Conservation (phyloP, 2,329 filamentous ascomycete species). For the Penicillium sp. region DNA sequence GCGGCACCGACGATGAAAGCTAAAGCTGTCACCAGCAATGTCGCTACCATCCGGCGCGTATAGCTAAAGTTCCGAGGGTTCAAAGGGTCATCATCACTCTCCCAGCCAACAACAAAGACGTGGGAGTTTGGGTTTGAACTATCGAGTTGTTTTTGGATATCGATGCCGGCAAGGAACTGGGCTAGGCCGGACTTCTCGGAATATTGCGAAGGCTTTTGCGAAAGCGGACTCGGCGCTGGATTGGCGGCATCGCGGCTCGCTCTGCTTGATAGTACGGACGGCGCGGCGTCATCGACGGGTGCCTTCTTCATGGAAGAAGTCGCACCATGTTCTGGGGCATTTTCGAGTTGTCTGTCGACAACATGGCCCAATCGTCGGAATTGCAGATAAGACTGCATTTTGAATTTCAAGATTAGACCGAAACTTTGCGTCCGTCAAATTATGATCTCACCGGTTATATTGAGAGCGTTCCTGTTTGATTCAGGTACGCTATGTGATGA, state of each 20-base stretch:
- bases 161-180: conserved; percentile 11
- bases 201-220: not conserved
- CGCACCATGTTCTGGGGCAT: conserved; percentile 1
- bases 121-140: conserved; percentile 16
- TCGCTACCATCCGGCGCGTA: conserved; percentile 38
- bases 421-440: not conserved
- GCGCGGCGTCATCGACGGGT: not conserved
- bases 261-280: not conserved
- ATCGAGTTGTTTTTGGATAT: conserved; percentile 11
- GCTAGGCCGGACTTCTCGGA: conserved; percentile 1
- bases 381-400: conserved; percentile 29
- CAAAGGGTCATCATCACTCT: conserved; percentile 37
- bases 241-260: not conserved
- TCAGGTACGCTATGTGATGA: too few species aligned
- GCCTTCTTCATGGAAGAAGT: conserved; percentile 1
- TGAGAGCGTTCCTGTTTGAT: too few species aligned
- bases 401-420: conserved; percentile 13
- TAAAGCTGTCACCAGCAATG: conserved; percentile 49
- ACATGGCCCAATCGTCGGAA: conserved; percentile 23
- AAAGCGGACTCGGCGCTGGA: not conserved
- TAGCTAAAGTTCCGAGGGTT: conserved; percentile 44
- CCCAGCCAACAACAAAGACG: conserved; percentile 46
- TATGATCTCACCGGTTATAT: conserved; percentile 14
- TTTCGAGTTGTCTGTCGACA: conserved; percentile 18
- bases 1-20: conserved; percentile 54